Percentiles rank a stretch among this genome's conserved stretches.
phyloP scores from a whole-genome alignment of 2,329 filamentous ascomycete species.

The Nigrospora osmanthi region DNA sequence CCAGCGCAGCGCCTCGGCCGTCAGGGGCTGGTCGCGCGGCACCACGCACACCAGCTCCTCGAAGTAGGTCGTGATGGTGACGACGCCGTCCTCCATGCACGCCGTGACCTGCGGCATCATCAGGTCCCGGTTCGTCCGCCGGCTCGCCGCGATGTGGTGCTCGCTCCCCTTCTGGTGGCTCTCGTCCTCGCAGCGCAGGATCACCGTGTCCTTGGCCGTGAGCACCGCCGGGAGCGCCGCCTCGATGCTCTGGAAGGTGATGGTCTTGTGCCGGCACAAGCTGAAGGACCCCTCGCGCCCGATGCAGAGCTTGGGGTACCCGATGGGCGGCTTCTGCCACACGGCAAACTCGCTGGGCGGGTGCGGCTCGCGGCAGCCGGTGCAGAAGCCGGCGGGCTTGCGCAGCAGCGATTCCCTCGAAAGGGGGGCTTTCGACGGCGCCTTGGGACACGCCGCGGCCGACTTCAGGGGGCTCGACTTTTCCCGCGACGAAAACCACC shows the following conservation, averaged over 20 bases:
- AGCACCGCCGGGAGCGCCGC: background rate
- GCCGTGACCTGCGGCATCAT: conserved; percentile 1
- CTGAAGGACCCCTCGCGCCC: background rate
- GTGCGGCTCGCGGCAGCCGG: background rate
- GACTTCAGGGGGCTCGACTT: too few species aligned
- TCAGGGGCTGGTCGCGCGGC: background rate
- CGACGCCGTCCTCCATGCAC: background rate
- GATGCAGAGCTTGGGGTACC: background rate
- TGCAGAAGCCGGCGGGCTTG: background rate
- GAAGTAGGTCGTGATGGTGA: conserved; percentile 1
- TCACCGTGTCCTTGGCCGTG: background rate
- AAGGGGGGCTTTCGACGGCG: background rate
- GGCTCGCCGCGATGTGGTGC: background rate
- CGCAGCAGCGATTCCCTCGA: background rate
- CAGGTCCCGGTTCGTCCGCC: background rate
- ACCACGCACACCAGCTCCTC: conserved; percentile 2
- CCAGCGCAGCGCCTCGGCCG: background rate
- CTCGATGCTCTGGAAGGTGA: background rate
- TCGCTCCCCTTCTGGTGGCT: conserved; percentile 1
- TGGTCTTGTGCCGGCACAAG: conserved; percentile 1
- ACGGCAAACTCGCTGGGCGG: background rate
- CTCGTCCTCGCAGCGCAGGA: conserved; percentile 1
- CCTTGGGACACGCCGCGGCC: too few species aligned
- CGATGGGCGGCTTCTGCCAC: background rate
- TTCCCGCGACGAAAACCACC: too few species aligned